These are phyloP conservation scores for Macrophomina phaseolina DNA, from an alignment of 2,329 filamentous ascomycete genomes.

Conservation along the genomic window DNA sequence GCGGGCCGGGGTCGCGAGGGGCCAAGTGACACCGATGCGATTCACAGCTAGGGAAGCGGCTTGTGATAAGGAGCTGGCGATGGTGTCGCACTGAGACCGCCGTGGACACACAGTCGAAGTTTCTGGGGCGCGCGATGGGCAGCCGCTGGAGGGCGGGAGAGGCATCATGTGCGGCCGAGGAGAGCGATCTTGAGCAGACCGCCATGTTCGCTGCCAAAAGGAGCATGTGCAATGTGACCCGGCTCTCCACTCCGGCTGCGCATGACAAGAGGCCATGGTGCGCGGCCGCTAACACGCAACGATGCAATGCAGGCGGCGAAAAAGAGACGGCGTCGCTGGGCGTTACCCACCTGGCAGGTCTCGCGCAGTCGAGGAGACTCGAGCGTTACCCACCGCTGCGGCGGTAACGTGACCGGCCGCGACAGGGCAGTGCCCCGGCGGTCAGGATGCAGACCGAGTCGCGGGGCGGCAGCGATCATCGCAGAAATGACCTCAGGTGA, in stretches of 20 bases:
- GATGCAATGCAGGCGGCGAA: neutral
- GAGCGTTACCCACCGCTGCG: conserved; percentile 13
- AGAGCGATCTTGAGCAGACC: conserved; percentile 8
- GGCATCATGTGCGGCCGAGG: neutral
- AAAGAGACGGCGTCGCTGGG: neutral
- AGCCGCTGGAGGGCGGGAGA: neutral
- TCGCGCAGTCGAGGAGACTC: neutral
- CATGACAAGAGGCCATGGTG: neutral
- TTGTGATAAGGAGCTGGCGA: neutral
- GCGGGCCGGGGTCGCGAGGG: neutral
- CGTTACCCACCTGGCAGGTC: conserved; percentile 5
- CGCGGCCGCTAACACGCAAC: neutral
- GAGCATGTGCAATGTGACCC: conserved; percentile 6
- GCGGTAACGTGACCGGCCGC: neutral
- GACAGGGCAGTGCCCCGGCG: conserved; percentile 14
- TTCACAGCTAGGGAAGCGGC: neutral
- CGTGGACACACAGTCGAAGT: neutral
- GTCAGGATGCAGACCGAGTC: conserved; percentile 13
- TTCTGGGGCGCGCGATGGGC: neutral
- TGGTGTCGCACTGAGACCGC: conserved; percentile 11
- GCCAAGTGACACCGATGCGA: conserved; percentile 1
- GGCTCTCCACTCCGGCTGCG: conserved; percentile 21
- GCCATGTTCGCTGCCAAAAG: conserved; percentile 10
- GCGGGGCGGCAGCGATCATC: conserved; percentile 15
- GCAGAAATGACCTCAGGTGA: conserved; percentile 21